Evolutionary conservation across 768 basidiomycete genomes (phyloP).

Genomic region (Coprinopsis sp.): DNA sequence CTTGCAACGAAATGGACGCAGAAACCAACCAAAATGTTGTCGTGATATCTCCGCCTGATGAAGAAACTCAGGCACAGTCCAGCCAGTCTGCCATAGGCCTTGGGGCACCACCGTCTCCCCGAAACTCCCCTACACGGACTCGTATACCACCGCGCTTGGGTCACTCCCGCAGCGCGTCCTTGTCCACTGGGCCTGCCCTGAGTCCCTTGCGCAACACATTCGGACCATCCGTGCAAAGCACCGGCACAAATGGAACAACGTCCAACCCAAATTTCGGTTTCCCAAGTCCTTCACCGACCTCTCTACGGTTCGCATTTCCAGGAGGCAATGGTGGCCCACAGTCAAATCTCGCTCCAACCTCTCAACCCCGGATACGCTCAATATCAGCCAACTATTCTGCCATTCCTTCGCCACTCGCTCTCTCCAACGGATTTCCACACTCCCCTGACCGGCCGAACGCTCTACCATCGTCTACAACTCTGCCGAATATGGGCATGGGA

Average conservation of each 20-base stretch:
- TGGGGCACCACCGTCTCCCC: background rate
- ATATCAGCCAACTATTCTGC: background rate
- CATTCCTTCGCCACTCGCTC: background rate
- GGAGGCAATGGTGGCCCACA: background rate
- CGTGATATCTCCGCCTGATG: too few species aligned
- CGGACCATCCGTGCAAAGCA: background rate
- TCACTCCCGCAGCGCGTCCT: background rate
- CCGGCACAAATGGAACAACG: background rate
- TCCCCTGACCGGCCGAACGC: background rate
- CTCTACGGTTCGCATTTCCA: too few species aligned
- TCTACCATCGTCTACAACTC: background rate
- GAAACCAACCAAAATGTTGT: too few species aligned
- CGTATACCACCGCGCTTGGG: background rate
- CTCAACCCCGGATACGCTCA: background rate
- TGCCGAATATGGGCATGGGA: background rate
- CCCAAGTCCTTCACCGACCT: background rate
- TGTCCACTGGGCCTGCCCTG: background rate
- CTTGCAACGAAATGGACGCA: too few species aligned
- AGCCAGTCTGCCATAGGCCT: too few species aligned
- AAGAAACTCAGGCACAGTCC: too few species aligned
- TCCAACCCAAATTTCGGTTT: background rate
- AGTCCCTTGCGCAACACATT: constrained; percentile 4
- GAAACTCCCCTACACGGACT: background rate
- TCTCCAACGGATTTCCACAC: background rate
- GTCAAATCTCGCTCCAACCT: background rate